Conservation (phyloP, 306 rosid genomes). For the Quercus alba region DNA sequence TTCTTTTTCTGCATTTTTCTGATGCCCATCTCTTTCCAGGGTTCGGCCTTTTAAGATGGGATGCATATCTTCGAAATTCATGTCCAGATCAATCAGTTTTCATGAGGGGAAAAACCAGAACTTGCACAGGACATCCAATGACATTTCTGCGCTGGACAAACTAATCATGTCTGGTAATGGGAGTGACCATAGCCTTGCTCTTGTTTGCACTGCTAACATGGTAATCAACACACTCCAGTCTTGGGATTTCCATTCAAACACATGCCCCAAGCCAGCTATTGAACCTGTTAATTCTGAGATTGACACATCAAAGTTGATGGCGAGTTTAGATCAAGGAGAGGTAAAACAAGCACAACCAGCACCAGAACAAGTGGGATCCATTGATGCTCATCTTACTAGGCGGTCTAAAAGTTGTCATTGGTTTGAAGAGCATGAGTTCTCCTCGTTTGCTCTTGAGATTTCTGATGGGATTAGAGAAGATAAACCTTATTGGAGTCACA, state of each 20-base stretch:
- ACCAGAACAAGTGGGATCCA: background rate
- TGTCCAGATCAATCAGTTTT: constrained; percentile 38
- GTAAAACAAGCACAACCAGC: constrained; percentile 5
- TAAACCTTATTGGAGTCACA: constrained; percentile 12
- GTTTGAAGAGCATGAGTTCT: constrained; percentile 19
- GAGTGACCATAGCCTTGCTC: constrained; percentile 42
- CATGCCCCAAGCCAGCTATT: constrained; percentile 9
- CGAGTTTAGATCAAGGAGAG: constrained; percentile 2
- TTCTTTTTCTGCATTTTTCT: background rate
- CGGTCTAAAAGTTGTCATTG: constrained; percentile 37
- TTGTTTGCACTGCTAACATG: constrained; percentile 25
- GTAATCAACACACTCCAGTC: constrained; percentile 35
- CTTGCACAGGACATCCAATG: constrained; percentile 23
- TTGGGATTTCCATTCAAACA: constrained; percentile 23
- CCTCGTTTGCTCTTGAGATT: constrained; percentile 27
- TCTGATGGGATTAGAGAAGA: constrained; percentile 21
- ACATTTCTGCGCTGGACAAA: constrained; percentile 39
- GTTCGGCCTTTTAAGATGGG: constrained; percentile 32
- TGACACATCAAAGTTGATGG: constrained; percentile 24
- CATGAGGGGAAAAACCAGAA: constrained; percentile 35
- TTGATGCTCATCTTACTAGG: constrained; percentile 16
- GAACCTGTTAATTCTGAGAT: constrained; percentile 22
- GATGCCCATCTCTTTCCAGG: background rate
- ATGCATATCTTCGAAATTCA: constrained; percentile 49
- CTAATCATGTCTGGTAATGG: constrained; percentile 25